These are phyloP conservation scores for Fraxinus americana DNA, from an alignment of 257 asterid species.

Conservation along the genomic window DNA sequence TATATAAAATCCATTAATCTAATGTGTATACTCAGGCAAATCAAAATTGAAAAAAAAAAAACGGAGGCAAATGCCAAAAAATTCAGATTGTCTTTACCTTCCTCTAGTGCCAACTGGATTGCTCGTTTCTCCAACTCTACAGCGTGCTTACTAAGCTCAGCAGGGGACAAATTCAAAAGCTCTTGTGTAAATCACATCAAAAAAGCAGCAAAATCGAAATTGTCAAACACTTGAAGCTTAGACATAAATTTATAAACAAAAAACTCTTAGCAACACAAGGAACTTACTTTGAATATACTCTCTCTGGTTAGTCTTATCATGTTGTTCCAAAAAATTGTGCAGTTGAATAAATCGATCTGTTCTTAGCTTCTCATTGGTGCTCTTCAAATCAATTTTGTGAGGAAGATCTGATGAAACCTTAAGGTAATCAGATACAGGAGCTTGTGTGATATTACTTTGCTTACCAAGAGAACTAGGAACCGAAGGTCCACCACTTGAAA, in stretches of 20 bases:
- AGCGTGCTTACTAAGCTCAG: constrained; percentile 81
- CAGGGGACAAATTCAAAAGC: constrained; percentile 63
- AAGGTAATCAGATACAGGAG: constrained; percentile 16
- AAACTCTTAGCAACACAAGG: constrained; percentile 25
- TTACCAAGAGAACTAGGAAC: constrained; percentile 53
- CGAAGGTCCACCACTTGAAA: constrained; percentile 50
- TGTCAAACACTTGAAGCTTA: background rate
- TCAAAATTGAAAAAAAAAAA: too few species aligned
- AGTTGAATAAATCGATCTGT: constrained; percentile 63
- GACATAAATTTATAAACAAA: constrained; percentile 8
- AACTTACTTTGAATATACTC: constrained; percentile 72
- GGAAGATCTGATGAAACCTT: constrained; percentile 54
- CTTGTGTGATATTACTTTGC: constrained; percentile 40
- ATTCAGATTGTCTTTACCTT: constrained; percentile 47
- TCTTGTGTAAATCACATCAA: constrained; percentile 46
- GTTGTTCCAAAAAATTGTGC: constrained; percentile 73
- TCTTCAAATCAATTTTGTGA: constrained; percentile 40
- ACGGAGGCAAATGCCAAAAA: background rate
- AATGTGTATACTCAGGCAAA: too few species aligned
- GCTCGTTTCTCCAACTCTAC: constrained; percentile 76
- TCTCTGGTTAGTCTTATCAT: constrained; percentile 58
- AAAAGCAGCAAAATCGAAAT: constrained; percentile 17
- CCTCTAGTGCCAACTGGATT: constrained; percentile 66
- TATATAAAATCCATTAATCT: too few species aligned
- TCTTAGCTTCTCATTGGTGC: constrained; percentile 49